Base-by-base conservation (phyloP, 768 basidiomycete genomes). In the Xerocomellus amylosporus region DNA sequence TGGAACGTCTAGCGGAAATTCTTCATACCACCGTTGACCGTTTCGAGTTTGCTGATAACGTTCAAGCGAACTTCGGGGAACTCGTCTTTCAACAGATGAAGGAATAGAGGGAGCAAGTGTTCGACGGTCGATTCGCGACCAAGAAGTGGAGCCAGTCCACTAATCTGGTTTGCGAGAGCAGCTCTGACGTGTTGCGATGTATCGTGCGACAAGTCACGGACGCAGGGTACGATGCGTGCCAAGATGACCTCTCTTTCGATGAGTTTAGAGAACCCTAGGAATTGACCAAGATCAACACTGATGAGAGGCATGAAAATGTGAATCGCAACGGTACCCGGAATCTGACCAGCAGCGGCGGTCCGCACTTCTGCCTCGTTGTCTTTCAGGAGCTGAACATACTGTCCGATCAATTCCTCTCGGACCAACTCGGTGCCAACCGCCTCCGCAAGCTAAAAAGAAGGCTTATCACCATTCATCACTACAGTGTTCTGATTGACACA, bases 351-450 rank as follows among this genome's bases (percentile, higher is more conserved):
- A 48, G 90, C 94, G 40, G 97, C 96, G 46, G 95, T 98, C 59
- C 95, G 85, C 39, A 98, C 97, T 74, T 99, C 97, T 19, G 97
- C 97, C 74, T 99, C 97, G 64, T 96, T 96, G 67, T 99, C 97
- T 73, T 98, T 98, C 66, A 99, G 76, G 52, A 99, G 79, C 54
- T 90, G 87, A 7, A 98, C 93, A 71, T 88, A 98, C 58, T 96
- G 93, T 28, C 84, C 84, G 59, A 95, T 93, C 56, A 98, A 75
- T 68, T 99, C 97, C 61, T 98, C 96, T 60, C 93, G 81, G 42
- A 97, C 91, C 51, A 98, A 81, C 46, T 94, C 93, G 55, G 80
- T 75, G 4, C 97, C 96, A 15, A 97, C 89, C 8, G 91, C 86
- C 66, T 93, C 88, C 1, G 96, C 93, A 51, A 99, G 84, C 92